Evolutionary conservation across 768 basidiomycete genomes (phyloP).

Genomic region (Pisolithus orientalis): DNA sequence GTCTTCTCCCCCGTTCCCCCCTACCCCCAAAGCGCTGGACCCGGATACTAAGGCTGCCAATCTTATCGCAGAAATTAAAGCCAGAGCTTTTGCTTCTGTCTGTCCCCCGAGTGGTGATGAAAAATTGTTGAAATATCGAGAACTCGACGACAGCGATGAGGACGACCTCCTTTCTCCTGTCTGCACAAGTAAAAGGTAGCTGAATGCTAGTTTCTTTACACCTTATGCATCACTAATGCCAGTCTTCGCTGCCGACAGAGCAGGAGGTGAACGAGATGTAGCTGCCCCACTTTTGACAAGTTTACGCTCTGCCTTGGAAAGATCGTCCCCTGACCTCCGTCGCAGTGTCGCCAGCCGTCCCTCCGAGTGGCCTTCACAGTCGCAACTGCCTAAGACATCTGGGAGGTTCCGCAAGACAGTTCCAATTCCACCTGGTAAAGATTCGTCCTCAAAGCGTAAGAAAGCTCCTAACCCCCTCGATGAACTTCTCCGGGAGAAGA

Average conservation of each 20-base stretch:
- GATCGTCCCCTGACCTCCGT: not conserved
- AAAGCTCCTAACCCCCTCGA: slow-evolving; percentile 44
- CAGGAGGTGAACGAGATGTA: not conserved
- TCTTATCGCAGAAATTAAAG: slow-evolving; percentile 61
- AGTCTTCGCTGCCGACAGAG: not conserved
- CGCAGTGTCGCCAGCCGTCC: not conserved
- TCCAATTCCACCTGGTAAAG: not conserved
- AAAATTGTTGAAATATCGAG: slow-evolving; percentile 30
- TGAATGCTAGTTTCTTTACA: not conserved
- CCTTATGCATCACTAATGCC: not conserved
- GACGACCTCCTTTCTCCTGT: slow-evolving; percentile 32
- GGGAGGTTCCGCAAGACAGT: slow-evolving; percentile 15
- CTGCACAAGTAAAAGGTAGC: not conserved
- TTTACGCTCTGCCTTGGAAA: slow-evolving; percentile 8
- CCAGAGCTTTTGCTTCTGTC: slow-evolving; percentile 44
- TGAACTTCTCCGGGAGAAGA: slow-evolving; percentile 50
- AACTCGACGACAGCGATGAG: slow-evolving; percentile 48
- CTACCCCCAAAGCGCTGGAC: slow-evolving; percentile 28
- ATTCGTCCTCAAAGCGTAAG: slow-evolving; percentile 11
- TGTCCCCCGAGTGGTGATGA: slow-evolving; percentile 41
- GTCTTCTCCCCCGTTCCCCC: slow-evolving; percentile 14
- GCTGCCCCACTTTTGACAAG: slow-evolving; percentile 21
- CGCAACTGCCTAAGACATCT: slow-evolving; percentile 10
- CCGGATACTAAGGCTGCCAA: slow-evolving; percentile 42
- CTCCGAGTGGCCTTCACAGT: slow-evolving; percentile 5